phyloP scores from a whole-genome alignment of 1,139 yeast species.

The Suhomyces ambrosiae region DNA sequence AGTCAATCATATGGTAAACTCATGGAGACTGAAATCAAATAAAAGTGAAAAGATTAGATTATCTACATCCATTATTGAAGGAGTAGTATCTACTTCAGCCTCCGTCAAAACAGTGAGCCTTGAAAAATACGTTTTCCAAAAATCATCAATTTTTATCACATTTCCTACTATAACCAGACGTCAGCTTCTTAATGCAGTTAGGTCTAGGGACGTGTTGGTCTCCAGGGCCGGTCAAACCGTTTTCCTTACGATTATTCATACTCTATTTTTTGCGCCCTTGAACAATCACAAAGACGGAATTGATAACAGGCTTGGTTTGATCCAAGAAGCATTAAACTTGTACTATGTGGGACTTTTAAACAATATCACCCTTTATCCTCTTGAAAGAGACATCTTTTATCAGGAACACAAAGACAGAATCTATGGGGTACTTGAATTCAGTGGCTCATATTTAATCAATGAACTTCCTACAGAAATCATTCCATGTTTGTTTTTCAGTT shows the following conservation, averaged over 20 bases:
- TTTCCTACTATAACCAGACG: conserved; percentile 20
- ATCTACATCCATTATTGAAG: background rate
- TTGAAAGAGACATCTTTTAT: conserved; percentile 28
- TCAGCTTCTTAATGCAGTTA: conserved; percentile 21
- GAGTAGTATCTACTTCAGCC: background rate
- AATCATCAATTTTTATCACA: conserved; percentile 24
- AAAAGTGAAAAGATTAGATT: background rate
- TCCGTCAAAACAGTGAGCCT: conserved; percentile 18
- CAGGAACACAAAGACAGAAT: conserved; percentile 28
- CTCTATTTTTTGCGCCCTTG: conserved; percentile 28
- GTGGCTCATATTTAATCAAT: conserved; percentile 25
- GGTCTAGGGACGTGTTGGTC: conserved; percentile 23
- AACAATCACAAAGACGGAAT: conserved; percentile 22
- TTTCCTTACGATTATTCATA: conserved; percentile 22
- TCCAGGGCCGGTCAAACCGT: conserved; percentile 25
- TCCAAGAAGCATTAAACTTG: conserved; percentile 26
- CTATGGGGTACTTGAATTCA: conserved; percentile 25
- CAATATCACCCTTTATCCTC: conserved; percentile 26
- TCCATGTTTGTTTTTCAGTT: conserved; percentile 24
- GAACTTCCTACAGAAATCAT: conserved; percentile 27
- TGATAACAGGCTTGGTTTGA: conserved; percentile 26
- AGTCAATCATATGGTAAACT: conserved; percentile 16
- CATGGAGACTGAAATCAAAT: conserved; percentile 14
- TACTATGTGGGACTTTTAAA: conserved; percentile 29
- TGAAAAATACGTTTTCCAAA: conserved; percentile 21